Evolutionary conservation across 768 basidiomycete species (phyloP).

Genomic region (Gloeostereum incarnatum): DNA sequence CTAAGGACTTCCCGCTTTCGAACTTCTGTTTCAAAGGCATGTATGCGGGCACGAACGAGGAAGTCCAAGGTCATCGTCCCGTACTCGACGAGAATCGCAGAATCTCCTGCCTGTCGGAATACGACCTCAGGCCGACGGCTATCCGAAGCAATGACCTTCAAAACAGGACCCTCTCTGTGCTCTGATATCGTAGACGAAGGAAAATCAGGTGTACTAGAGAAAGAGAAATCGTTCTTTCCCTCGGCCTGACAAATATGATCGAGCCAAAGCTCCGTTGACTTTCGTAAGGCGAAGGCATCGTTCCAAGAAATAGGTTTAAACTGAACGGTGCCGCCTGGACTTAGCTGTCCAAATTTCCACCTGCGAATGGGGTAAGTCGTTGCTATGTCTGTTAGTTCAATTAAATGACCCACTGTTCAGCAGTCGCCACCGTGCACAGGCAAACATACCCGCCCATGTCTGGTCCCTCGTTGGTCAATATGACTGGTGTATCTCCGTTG

Average conservation of each 20-base stretch:
- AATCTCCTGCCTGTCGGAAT: constrained; percentile 59
- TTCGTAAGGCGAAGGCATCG: constrained; percentile 20
- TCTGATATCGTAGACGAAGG: too few relatives aligned
- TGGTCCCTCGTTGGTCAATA: constrained; percentile 52
- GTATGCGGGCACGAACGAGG: constrained; percentile 44
- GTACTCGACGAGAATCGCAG: constrained; percentile 54
- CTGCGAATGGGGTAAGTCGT: constrained; percentile 17
- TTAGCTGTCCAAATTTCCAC: constrained; percentile 63
- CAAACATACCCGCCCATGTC: constrained; percentile 60
- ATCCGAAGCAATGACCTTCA: too few relatives aligned
- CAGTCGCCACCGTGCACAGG: constrained; percentile 39
- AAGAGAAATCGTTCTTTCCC: too few relatives aligned
- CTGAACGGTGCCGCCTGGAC: constrained; percentile 42
- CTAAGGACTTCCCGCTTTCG: constrained; percentile 20
- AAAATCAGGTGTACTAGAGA: too few relatives aligned
- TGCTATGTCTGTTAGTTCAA: background rate
- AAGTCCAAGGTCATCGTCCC: constrained; percentile 47
- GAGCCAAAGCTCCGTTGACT: constrained; percentile 19
- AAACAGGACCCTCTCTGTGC: too few relatives aligned
- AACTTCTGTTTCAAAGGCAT: constrained; percentile 39
- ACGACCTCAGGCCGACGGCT: constrained; percentile 26
- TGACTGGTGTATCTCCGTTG: constrained; percentile 64
- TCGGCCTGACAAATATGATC: too few relatives aligned
- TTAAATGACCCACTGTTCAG: constrained; percentile 32
- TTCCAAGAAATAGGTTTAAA: constrained; percentile 42